These are phyloP conservation scores for Jatropha curcas DNA, from an alignment of 345 rosid genomes.

Conservation along the genomic window DNA sequence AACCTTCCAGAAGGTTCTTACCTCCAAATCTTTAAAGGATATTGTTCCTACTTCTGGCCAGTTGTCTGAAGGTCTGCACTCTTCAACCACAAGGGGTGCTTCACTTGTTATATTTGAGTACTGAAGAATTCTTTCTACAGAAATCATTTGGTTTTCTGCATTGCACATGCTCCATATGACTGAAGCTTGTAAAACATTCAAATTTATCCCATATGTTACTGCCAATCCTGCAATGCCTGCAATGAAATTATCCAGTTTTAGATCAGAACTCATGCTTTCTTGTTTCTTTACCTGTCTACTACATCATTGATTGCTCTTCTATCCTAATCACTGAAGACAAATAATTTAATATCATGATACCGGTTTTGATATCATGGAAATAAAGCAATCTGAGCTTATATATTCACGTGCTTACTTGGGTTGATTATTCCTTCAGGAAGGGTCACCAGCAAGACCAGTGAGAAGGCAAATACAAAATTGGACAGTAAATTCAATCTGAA, in stretches of 20 bases:
- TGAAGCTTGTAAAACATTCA: constrained; percentile 80
- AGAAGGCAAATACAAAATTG: constrained; percentile 85
- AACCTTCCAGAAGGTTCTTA: constrained; percentile 18
- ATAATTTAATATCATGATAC: not conserved
- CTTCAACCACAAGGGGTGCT: constrained; percentile 67
- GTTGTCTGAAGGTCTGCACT: constrained; percentile 57
- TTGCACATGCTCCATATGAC: constrained; percentile 90
- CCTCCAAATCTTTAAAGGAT: constrained; percentile 75
- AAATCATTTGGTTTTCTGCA: constrained; percentile 91
- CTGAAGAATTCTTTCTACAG: constrained; percentile 88
- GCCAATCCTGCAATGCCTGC: constrained; percentile 95
- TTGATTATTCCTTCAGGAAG: constrained; percentile 92
- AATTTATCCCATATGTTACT: constrained; percentile 83
- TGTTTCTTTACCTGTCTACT: not conserved
- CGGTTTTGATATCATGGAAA: not conserved
- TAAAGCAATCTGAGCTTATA: not conserved
- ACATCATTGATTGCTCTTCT: not conserved
- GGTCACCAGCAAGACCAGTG: constrained; percentile 76
- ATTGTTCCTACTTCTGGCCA: constrained; percentile 89
- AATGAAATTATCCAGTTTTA: not conserved
- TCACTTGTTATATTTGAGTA: constrained; percentile 74
- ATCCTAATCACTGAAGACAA: not conserved
- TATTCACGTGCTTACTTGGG: constrained; percentile 70
- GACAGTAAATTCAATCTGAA: constrained; percentile 83
- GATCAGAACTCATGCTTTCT: not conserved